Evolutionary conservation across 2,329 filamentous ascomycete species (phyloP).

Genomic region (Fusarium burgessii): DNA sequence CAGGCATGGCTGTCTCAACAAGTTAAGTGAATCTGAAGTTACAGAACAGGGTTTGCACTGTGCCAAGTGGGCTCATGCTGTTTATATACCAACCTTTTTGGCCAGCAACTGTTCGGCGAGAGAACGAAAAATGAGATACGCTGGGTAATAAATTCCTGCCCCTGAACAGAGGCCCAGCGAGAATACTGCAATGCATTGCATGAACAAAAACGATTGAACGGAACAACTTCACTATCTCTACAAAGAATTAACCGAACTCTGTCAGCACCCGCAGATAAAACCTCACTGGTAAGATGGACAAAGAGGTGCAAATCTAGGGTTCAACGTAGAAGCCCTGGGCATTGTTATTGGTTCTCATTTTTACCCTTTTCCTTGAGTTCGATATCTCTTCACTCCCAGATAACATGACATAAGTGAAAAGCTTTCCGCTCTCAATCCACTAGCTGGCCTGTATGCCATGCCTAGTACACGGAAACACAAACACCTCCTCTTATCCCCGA

Average conservation of each 20-base stretch:
- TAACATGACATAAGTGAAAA: constrained; percentile 6
- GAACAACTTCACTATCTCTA: background rate
- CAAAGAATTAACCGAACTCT: background rate
- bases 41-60: background rate
- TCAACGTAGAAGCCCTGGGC: background rate
- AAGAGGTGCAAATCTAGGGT: constrained; percentile 1
- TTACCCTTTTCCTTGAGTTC: constrained; percentile 6
- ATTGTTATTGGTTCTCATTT: constrained; percentile 25
- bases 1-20: background rate
- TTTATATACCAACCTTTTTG: constrained; percentile 5
- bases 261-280: background rate
- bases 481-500: background rate
- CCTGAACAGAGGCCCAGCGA: background rate
- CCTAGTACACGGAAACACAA: constrained; percentile 6
- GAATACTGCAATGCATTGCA: background rate
- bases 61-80: background rate
- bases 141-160: background rate
- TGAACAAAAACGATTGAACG: background rate
- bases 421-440: constrained; percentile 1
- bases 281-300: constrained; percentile 5
- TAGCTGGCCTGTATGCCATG: background rate
- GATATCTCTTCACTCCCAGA: background rate
- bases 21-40: background rate
- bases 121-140: constrained; percentile 2
- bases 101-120: background rate